Conservation (phyloP, 331 rosid species). For the Quercus lobata region DNA sequence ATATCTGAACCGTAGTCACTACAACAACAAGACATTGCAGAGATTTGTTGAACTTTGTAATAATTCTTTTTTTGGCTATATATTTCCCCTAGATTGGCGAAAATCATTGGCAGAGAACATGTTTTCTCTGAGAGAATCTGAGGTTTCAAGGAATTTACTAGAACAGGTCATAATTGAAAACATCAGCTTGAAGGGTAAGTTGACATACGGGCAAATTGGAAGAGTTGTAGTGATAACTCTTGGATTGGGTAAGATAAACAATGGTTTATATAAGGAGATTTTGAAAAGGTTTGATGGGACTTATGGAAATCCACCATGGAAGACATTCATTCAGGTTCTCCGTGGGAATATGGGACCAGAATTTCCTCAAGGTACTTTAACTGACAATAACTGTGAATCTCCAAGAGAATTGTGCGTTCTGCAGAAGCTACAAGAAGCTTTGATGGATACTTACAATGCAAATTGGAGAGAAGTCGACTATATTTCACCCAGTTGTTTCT, state of each 20-base stretch:
- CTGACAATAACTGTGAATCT: too few relatives aligned
- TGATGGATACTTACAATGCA: slow-evolving; percentile 29
- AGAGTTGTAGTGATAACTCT: slow-evolving; percentile 39
- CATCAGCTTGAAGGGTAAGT: background rate
- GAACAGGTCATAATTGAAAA: slow-evolving; percentile 24
- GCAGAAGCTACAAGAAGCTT: slow-evolving; percentile 29
- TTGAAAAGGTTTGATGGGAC: slow-evolving; percentile 13
- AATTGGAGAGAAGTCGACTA: slow-evolving; percentile 40
- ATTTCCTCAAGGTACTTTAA: background rate
- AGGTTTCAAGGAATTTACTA: slow-evolving; percentile 21
- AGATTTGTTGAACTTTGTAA: slow-evolving; percentile 12
- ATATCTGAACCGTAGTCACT: slow-evolving; percentile 1
- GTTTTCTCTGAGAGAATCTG: slow-evolving; percentile 36
- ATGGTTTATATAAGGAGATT: slow-evolving; percentile 11
- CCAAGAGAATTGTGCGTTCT: background rate
- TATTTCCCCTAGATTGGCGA: slow-evolving; percentile 43
- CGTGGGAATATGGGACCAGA: background rate
- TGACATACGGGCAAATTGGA: slow-evolving; percentile 52
- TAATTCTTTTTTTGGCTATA: background rate
- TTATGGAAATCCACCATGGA: slow-evolving; percentile 35
- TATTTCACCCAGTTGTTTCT: slow-evolving; percentile 58
- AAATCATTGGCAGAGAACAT: slow-evolving; percentile 26
- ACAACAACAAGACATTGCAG: slow-evolving; percentile 9
- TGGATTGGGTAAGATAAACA: slow-evolving; percentile 24
- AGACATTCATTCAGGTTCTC: slow-evolving; percentile 32